A percentile compares a stretch with the other conserved stretches of the same genome.
phyloP scores from a whole-genome alignment of 2,329 filamentous ascomycete species.

The Fusarium sp. region DNA sequence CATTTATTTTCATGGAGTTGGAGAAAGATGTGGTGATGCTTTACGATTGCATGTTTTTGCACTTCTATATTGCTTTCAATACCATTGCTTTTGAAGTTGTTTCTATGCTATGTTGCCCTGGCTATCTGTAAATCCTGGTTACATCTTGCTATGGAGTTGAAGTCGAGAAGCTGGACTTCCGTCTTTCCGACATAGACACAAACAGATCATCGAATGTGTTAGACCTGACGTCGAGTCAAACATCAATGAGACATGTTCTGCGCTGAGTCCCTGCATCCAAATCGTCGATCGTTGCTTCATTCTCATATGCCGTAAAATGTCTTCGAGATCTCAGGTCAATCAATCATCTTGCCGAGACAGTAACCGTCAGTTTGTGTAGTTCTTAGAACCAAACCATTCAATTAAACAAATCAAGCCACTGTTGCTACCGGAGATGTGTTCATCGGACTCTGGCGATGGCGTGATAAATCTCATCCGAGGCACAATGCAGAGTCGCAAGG shows the following conservation, averaged over 20 bases:
- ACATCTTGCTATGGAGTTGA: not conserved
- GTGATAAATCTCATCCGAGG: constrained; percentile 34
- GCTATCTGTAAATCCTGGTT: not conserved
- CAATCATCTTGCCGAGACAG: not conserved
- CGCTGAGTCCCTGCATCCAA: not conserved
- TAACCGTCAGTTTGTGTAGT: not conserved
- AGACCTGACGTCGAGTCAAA: not conserved
- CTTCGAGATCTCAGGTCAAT: not conserved
- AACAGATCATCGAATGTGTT: not conserved
- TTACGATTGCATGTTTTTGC: constrained; percentile 5
- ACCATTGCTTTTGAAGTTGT: not conserved
- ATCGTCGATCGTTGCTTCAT: not conserved
- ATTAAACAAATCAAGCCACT: not conserved
- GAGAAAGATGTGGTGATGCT: not conserved
- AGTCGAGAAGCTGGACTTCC: not conserved
- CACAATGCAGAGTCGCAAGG: constrained; percentile 24
- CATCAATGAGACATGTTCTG: not conserved
- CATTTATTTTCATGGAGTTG: too few species aligned
- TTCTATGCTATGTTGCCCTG: not conserved
- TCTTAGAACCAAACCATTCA: not conserved
- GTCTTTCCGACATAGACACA: not conserved
- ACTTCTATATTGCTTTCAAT: constrained; percentile 13
- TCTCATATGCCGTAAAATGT: not conserved
- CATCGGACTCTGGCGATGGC: constrained; percentile 25
- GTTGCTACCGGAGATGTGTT: not conserved